These are phyloP conservation scores for Phytophthora agathidicida DNA, from an alignment of 352 stramenopile species.

Conservation along the genomic window DNA sequence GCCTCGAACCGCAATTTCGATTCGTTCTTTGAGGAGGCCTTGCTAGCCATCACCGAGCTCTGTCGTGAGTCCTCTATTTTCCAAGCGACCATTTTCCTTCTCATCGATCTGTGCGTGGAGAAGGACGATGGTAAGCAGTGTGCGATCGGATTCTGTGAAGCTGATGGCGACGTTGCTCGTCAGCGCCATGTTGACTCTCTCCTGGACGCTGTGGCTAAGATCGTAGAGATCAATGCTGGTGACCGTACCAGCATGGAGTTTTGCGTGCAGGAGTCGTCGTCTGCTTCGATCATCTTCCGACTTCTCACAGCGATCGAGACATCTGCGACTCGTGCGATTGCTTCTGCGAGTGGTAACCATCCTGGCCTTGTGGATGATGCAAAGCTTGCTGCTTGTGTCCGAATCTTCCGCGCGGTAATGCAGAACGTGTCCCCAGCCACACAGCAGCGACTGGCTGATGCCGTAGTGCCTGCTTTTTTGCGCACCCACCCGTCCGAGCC, in stretches of 20 bases:
- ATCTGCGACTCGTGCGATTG: slow-evolving; percentile 48
- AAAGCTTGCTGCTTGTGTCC: slow-evolving; percentile 57
- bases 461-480: slow-evolving; percentile 67
- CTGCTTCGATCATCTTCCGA: slow-evolving; percentile 63
- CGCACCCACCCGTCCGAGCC: slow-evolving; percentile 40
- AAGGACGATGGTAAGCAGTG: slow-evolving; percentile 19
- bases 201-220: slow-evolving; percentile 78
- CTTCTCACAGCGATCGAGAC: slow-evolving; percentile 68
- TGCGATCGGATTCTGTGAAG: slow-evolving; percentile 43
- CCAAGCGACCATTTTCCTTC: slow-evolving; percentile 73
- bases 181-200: slow-evolving; percentile 55
- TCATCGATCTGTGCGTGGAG: slow-evolving; percentile 66
- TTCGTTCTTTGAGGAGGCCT: slow-evolving; percentile 70
- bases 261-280: slow-evolving; percentile 54
- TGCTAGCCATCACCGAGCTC: slow-evolving; percentile 78
- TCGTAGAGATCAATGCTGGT: slow-evolving; percentile 77
- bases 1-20: slow-evolving; percentile 63
- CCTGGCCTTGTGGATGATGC: slow-evolving; percentile 37
- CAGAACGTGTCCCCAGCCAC: slow-evolving; percentile 69
- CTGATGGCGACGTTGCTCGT: slow-evolving; percentile 27
- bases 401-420: slow-evolving; percentile 78
- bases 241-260: slow-evolving; percentile 85
- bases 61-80: slow-evolving; percentile 82
- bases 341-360: slow-evolving; percentile 9
- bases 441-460: slow-evolving; percentile 68